These are phyloP conservation scores for Cyberlindnera americana DNA, from an alignment of 805 yeast species.

Conservation along the genomic window DNA sequence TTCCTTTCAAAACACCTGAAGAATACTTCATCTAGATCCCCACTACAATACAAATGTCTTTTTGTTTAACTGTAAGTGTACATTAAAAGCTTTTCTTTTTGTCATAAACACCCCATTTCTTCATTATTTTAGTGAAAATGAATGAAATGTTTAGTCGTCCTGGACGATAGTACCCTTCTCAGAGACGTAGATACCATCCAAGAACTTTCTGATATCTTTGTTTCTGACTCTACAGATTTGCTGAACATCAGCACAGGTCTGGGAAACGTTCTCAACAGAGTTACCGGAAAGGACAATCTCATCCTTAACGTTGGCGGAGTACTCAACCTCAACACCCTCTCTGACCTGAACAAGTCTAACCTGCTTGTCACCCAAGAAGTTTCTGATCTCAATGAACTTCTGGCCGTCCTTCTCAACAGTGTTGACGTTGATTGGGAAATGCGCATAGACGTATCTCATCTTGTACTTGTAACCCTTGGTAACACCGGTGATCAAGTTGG, in stretches of 20 bases:
- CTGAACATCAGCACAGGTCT: constrained; percentile 97
- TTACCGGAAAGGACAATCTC: constrained; percentile 91
- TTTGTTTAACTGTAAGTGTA: constrained; percentile 10
- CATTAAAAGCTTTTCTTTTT: constrained; percentile 11
- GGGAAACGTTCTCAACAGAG: constrained; percentile 97
- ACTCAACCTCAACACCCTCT: constrained; percentile 85
- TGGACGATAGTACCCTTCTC: constrained; percentile 86
- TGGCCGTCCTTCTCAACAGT: constrained; percentile 73
- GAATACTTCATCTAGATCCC: constrained; percentile 45
- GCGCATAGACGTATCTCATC: constrained; percentile 99
- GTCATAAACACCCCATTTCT: no score
- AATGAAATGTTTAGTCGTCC: constrained; percentile 40
- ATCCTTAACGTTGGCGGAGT: constrained; percentile 85
- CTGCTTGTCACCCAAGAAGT: constrained; percentile 99
- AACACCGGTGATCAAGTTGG: constrained; percentile 97
- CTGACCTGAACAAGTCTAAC: constrained; percentile 83
- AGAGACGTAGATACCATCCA: constrained; percentile 99
- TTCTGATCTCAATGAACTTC: constrained; percentile 90
- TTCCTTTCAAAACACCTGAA: constrained; percentile 70
- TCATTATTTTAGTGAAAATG: no score
- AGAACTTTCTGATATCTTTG: constrained; percentile 99
- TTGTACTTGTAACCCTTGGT: constrained; percentile 99
- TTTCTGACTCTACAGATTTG: constrained; percentile 98
- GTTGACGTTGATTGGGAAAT: constrained; percentile 99
- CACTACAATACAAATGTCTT: no score